Conservation (phyloP, 805 yeast genomes). For the Pichia ethanolica region DNA sequence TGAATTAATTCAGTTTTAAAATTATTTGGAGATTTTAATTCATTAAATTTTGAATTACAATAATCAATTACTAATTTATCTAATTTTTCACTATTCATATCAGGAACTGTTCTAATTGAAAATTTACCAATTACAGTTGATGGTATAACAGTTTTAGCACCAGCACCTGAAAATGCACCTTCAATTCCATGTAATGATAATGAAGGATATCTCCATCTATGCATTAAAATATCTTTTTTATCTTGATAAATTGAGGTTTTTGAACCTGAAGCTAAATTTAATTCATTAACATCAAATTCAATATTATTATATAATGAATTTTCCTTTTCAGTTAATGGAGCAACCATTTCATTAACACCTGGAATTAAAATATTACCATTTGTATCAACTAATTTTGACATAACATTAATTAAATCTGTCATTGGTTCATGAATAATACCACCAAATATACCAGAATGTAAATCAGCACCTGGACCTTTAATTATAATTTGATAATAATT, state of each 20-base stretch:
- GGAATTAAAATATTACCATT: slow-evolving; percentile 81
- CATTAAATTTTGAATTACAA: slow-evolving; percentile 56
- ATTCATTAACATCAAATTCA: slow-evolving; percentile 76
- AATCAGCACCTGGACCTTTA: slow-evolving; percentile 92
- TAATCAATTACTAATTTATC: slow-evolving; percentile 70
- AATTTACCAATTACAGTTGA: slow-evolving; percentile 91
- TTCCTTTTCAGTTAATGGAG: slow-evolving; percentile 81
- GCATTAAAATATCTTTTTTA: slow-evolving; percentile 86
- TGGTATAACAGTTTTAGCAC: slow-evolving; percentile 98
- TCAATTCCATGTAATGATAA: slow-evolving; percentile 94
- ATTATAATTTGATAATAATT: slow-evolving; percentile 81
- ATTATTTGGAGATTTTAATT: slow-evolving; percentile 71
- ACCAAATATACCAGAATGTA: slow-evolving; percentile 96
- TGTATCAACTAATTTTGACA: slow-evolving; percentile 70
- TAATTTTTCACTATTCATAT: slow-evolving; percentile 74
- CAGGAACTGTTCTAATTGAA: slow-evolving; percentile 94
- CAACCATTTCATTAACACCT: slow-evolving; percentile 91
- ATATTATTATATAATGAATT: slow-evolving; percentile 72
- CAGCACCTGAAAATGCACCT: slow-evolving; percentile 91
- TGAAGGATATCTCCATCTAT: slow-evolving; percentile 98
- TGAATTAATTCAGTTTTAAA: slow-evolving; percentile 71
- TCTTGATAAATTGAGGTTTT: slow-evolving; percentile 68
- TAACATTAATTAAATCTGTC: slow-evolving; percentile 79
- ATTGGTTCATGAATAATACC: slow-evolving; percentile 97
- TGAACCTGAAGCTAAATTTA: slow-evolving; percentile 85